Conservation (phyloP, 306 rosid species). For the Luffa acutangula region DNA sequence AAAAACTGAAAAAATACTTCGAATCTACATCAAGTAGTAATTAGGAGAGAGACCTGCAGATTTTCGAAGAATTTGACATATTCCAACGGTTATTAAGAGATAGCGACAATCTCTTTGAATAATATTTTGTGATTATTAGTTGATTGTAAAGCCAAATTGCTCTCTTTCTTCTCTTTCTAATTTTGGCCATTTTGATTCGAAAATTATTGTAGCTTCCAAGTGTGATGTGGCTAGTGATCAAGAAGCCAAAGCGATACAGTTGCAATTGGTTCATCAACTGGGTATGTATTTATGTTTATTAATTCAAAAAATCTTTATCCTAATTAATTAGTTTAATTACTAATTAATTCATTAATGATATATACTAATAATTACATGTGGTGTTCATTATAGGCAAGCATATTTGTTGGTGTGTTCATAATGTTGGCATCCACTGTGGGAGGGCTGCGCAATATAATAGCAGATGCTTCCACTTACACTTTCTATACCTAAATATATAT, state of each 20-base stretch:
- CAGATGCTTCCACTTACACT: slow-evolving; percentile 75
- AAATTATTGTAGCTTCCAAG: slow-evolving; percentile 69
- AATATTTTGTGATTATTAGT: too few relatives aligned
- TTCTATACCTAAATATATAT: slow-evolving; percentile 52
- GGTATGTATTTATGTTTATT: slow-evolving; percentile 27
- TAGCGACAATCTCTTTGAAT: neutral
- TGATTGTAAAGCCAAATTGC: too few relatives aligned
- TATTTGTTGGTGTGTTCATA: slow-evolving; percentile 63
- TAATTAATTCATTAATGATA: neutral
- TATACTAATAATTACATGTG: neutral
- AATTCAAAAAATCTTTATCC: neutral
- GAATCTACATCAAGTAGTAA: too few relatives aligned
- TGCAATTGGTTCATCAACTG: slow-evolving; percentile 76
- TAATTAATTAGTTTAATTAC: neutral
- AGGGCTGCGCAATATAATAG: slow-evolving; percentile 67
- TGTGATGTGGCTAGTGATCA: slow-evolving; percentile 78
- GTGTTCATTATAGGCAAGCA: slow-evolving; percentile 27
- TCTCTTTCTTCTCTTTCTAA: neutral
- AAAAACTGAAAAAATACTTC: too few relatives aligned
- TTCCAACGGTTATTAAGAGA: neutral
- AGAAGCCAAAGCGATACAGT: slow-evolving; percentile 81
- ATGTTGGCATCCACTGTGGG: slow-evolving; percentile 91
- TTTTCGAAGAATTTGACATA: neutral
- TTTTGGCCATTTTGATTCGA: neutral
- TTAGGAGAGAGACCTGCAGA: neutral